Evolutionary conservation across 148 eudicot genomes (phyloP).

Genomic region (Silene uniflora): DNA sequence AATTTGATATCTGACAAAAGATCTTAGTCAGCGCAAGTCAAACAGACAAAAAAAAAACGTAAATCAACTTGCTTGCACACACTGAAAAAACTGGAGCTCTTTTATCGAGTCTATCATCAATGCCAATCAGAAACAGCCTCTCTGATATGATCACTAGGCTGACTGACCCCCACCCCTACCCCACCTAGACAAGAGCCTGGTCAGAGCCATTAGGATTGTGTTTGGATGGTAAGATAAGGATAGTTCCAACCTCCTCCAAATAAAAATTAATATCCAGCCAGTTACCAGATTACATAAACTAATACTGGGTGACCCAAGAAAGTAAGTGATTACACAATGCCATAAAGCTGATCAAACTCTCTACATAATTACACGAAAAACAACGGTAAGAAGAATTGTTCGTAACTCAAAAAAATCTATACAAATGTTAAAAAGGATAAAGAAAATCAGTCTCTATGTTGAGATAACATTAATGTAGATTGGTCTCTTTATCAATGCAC

Average conservation of each 20-base stretch:
- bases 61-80: background rate
- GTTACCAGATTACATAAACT: constrained; percentile 1
- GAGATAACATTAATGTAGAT: background rate
- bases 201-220: background rate
- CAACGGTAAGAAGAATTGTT: too few relatives aligned
- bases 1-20: constrained; percentile 60
- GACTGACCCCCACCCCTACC: background rate
- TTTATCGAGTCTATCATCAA: too few relatives aligned
- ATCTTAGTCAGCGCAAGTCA: constrained; percentile 7
- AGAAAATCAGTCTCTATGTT: background rate
- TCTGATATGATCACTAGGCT: too few relatives aligned
- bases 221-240: background rate
- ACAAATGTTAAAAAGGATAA: background rate
- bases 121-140: too few relatives aligned
- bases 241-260: background rate
- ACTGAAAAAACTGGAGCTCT: too few relatives aligned
- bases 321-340: background rate
- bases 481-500: background rate
- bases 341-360: background rate
- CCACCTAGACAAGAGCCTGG: background rate
- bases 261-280: background rate
- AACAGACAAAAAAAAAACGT: background rate
- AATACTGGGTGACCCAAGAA: background rate
- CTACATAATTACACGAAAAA: background rate
- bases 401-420: background rate